These are phyloP conservation scores for Rehmannia glutinosa DNA, from an alignment of 257 asterid species.

Conservation along the genomic window DNA sequence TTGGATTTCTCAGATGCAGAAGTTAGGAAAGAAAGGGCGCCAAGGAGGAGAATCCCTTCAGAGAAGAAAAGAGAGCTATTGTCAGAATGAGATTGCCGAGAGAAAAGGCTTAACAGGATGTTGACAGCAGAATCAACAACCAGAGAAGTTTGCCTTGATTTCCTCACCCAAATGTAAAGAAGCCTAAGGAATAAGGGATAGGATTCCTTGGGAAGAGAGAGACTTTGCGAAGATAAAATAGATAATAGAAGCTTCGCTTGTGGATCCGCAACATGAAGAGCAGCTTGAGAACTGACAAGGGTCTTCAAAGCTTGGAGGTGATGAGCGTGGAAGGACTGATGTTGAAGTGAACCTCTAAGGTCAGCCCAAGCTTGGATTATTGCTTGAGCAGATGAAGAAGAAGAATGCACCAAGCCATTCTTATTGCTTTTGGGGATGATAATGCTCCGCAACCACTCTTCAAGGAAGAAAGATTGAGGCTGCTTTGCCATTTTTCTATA, in stretches of 20 bases:
- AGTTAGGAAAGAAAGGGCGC: constrained; percentile 58
- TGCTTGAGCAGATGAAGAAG: constrained; percentile 59
- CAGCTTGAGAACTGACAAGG: constrained; percentile 53
- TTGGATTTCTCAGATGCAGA: constrained; percentile 62
- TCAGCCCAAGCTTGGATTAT: constrained; percentile 93
- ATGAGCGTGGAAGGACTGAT: constrained; percentile 43
- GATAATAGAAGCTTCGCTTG: constrained; percentile 82
- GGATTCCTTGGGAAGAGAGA: constrained; percentile 54
- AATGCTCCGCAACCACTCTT: constrained; percentile 66
- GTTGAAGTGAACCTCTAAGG: constrained; percentile 61
- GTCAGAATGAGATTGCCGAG: constrained; percentile 29
- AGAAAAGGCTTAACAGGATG: constrained; percentile 38
- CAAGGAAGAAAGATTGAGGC: constrained; percentile 57
- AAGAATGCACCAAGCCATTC: constrained; percentile 30
- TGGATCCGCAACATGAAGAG: constrained; percentile 86
- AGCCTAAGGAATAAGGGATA: constrained; percentile 69
- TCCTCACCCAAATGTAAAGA: constrained; percentile 77
- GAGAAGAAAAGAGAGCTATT: constrained; percentile 47
- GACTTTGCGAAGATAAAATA: constrained; percentile 50
- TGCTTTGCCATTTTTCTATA: constrained; percentile 56
- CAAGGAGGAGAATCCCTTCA: constrained; percentile 78
- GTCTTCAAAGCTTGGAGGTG: constrained; percentile 57
- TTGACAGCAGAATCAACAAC: constrained; percentile 54
- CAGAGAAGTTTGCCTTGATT: constrained; percentile 62
- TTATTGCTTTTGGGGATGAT: constrained; percentile 25